Percentiles rank a stretch among this genome's conserved stretches.
These are phyloP conservation scores for Capsella bursapastoris DNA, from an alignment of 345 rosid genomes.

Conservation along the genomic window DNA sequence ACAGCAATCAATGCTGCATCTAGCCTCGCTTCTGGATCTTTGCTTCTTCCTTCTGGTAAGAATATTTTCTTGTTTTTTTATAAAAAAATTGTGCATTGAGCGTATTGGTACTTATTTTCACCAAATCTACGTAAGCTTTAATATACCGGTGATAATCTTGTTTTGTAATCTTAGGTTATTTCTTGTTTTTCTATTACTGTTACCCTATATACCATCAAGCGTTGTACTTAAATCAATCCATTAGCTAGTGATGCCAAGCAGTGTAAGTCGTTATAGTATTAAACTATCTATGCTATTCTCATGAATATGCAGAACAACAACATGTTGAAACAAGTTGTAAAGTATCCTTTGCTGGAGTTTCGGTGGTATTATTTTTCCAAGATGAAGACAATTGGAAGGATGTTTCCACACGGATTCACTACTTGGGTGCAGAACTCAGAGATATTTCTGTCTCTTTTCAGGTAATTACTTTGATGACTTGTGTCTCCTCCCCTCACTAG, in stretches of 20 bases:
- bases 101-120: slow-evolving; percentile 25
- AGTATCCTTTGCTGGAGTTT: slow-evolving; percentile 68
- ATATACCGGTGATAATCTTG: slow-evolving; percentile 12
- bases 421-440: slow-evolving; percentile 72
- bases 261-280: slow-evolving; percentile 14
- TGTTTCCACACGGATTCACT: slow-evolving; percentile 52
- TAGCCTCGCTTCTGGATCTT: slow-evolving; percentile 95
- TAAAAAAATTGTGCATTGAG: slow-evolving; percentile 27
- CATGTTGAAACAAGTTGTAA: slow-evolving; percentile 76
- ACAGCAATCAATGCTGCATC: slow-evolving; percentile 97
- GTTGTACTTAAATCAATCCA: slow-evolving; percentile 9
- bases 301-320: slow-evolving; percentile 72
- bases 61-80: slow-evolving; percentile 15
- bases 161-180: slow-evolving; percentile 13
- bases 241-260: slow-evolving; percentile 25
- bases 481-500: slow-evolving; percentile 23
- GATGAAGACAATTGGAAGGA: slow-evolving; percentile 58
- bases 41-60: slow-evolving; percentile 80
- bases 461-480: slow-evolving; percentile 59
- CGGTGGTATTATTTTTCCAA: slow-evolving; percentile 63
- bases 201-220: slow-evolving; percentile 24
- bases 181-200: slow-evolving; percentile 19
- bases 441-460: slow-evolving; percentile 62
- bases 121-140: slow-evolving; percentile 13
- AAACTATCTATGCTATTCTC: slow-evolving; percentile 29